These are phyloP conservation scores for Periglandula ipomoeae DNA, from an alignment of 2,329 filamentous ascomycete genomes.

Conservation along the genomic window DNA sequence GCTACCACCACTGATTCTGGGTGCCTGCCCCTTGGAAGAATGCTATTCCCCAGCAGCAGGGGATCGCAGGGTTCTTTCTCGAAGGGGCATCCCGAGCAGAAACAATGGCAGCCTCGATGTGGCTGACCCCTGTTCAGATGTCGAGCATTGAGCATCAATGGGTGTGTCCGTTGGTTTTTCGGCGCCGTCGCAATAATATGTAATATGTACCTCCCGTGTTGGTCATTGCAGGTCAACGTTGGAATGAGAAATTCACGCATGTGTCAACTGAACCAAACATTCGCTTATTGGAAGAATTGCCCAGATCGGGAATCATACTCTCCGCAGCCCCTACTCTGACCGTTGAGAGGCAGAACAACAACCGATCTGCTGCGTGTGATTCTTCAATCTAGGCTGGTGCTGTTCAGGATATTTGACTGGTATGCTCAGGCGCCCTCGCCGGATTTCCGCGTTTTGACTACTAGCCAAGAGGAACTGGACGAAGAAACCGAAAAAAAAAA, in stretches of 20 bases:
- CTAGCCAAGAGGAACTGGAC: too few relatives aligned
- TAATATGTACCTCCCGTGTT: not conserved
- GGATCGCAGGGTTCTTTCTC: constrained; percentile 7
- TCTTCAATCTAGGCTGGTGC: too few relatives aligned
- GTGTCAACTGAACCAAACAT: not conserved
- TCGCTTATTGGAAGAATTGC: not conserved
- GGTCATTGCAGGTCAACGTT: too few relatives aligned
- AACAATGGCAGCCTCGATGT: constrained; percentile 3
- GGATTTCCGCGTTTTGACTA: not conserved
- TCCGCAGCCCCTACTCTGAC: too few relatives aligned
- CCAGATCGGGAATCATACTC: not conserved
- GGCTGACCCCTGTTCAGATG: constrained; percentile 4
- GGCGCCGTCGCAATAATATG: not conserved
- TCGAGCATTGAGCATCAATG: not conserved
- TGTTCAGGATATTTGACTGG: not conserved
- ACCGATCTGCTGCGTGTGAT: too few relatives aligned
- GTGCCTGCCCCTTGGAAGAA: not conserved
- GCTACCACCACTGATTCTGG: not conserved
- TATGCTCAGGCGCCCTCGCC: not conserved
- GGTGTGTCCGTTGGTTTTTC: not conserved
- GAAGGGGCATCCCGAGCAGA: constrained; percentile 11
- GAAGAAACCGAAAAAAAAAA: too few relatives aligned
- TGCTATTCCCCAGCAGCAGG: not conserved
- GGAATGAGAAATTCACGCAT: too few relatives aligned
- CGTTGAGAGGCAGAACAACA: too few relatives aligned